These are phyloP conservation scores for Candolleomyces efflorescens DNA, from an alignment of 768 basidiomycete genomes.

Conservation along the genomic window DNA sequence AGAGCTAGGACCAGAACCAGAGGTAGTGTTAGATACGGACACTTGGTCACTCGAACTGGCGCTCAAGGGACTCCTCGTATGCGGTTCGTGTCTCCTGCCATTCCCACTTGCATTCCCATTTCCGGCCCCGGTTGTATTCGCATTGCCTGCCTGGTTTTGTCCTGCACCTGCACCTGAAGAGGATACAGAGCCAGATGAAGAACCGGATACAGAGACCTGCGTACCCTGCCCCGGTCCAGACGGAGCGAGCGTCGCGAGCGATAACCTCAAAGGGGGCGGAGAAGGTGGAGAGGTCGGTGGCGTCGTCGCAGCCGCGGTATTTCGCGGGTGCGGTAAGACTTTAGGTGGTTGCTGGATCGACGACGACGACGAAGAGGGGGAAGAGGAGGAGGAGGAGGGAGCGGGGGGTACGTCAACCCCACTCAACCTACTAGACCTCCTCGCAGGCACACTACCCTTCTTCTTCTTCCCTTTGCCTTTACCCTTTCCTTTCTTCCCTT, in stretches of 20 bases:
- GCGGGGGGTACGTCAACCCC: neutral
- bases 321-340: too few species aligned
- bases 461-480: neutral
- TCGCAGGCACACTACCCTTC: neutral
- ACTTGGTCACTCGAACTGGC: too few species aligned
- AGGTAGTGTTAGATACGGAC: too few species aligned
- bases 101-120: too few species aligned
- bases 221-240: neutral
- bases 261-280: neutral
- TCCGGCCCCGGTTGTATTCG: too few species aligned
- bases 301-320: too few species aligned
- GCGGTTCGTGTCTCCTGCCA: neutral
- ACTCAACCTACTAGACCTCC: slow-evolving; percentile 6
- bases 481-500: neutral
- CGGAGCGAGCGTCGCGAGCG: neutral
- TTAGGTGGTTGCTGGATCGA: neutral
- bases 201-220: too few species aligned
- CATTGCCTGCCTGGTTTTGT: too few species aligned
- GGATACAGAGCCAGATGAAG: too few species aligned
- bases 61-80: slow-evolving; percentile 3
- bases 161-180: too few species aligned
- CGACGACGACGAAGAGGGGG: neutral
- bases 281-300: neutral
- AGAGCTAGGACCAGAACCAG: too few species aligned
- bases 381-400: neutral